Base-by-base conservation (phyloP, 352 stramenopile species). In the Thalassiosira mediterranea region DNA sequence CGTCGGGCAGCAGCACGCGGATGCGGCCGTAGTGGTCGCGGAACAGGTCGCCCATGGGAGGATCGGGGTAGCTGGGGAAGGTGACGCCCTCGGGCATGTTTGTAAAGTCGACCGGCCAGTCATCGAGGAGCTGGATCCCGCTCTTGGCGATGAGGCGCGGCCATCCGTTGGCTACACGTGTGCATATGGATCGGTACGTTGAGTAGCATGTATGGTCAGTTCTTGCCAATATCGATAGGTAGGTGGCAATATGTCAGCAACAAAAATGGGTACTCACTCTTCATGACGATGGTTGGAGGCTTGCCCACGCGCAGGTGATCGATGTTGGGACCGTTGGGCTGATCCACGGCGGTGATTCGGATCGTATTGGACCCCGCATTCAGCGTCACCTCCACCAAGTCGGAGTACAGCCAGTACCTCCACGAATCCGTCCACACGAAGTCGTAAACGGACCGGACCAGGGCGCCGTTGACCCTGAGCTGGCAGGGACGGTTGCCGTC, bases 231-330 rank as follows among this genome's bases (percentile, higher is more conserved):
- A n/a, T n/a, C n/a, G n/a, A n/a, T n/a, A n/a, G n/a, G n/a, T n/a
- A n/a, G n/a, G n/a, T n/a, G n/a, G n/a, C n/a, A n/a, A n/a, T n/a
- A n/a, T n/a, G n/a, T n/a, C n/a, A n/a, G n/a, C n/a, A n/a, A n/a
- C n/a, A n/a, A n/a, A n/a, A n/a, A n/a, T n/a, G n/a, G 34, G 13
- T 42, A 42, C 34, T 42, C 34, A 42, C 32, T 53, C 17, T 53
- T 53, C 8, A 53, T 53, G 31, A 37, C 64, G 58, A 23, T n/a
- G 10, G 78, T 67, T 10, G 68, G 58, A 47, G 69, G 69, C 31
- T 77, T 80, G 1, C 79, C 79, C 10, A 87, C 25, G 0, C 73
- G 19, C 23, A 87, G 58, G 58, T 84, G 75, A 76, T 87, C 79
- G 52, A 87, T 87, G 34, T 82, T 72, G 7, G 73, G 73, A 28